Base-by-base conservation (phyloP, 2,329 filamentous ascomycete species). In the Bretziella fagacearum region DNA sequence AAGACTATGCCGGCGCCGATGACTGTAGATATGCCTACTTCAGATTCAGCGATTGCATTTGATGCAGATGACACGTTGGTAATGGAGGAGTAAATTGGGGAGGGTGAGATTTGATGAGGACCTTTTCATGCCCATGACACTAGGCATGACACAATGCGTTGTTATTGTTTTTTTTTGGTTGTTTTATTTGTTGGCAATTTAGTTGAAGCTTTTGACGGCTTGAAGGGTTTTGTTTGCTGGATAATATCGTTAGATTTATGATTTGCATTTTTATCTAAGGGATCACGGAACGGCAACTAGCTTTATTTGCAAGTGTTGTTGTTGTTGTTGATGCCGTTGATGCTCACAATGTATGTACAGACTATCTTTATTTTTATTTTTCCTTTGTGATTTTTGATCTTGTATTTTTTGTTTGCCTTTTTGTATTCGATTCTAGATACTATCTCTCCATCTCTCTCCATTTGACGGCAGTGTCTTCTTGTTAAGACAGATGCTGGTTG, bases 381-480 rank as follows among this genome's bases (percentile, higher is more conserved):
- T 26, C 36, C 23, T 40, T 32, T 36, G 15, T 51, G 10, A 22
- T 29, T 23, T 41, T 30, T 33, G n/a, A 23, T 41, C n/a, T 35
- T 45, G 33, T 27, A n/a, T 27, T 29, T 23, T 39, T 42, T 39
- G 36, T 22, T 11, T 39, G 23, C 17, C 30, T 33, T 33, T 33
- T n/a, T 18, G 15, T 26, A 27, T 46, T 25, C 5, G 17, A 23
- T 13, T 22, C 41, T n/a, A 40, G 35, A 47, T 23, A 15, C 41
- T 56, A 61, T 27, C 44, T 60, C 2, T 49, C 53, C 41, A 29
- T 22, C 17, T 23, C 40, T 20, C 29, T 32, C 15, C 15, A n/a
- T n/a, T n/a, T n/a, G n/a, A n/a, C n/a, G 20, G 35, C 18, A 39
- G 18, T 13, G 15, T 39, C 35, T 39, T 36, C 33, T 36, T 39